Percentiles rank a stretch among this genome's conserved stretches.
Evolutionary conservation across 192 early-diverging fungal species (phyloP).

Genomic region (Coemansia sp.): DNA sequence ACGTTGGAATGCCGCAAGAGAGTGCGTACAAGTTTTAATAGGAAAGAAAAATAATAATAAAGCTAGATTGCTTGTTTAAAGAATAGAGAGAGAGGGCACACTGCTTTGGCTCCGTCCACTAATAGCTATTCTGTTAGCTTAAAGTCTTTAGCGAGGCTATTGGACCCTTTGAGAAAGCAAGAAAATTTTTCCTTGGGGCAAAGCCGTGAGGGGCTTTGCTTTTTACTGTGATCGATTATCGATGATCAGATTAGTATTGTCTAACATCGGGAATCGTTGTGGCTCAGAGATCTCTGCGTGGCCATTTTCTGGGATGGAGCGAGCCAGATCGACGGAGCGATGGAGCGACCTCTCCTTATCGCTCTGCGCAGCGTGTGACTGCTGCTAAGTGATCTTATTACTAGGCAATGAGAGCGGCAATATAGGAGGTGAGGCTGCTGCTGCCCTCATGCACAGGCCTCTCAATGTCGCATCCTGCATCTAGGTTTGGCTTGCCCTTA

Average conservation of each 20-base stretch:
- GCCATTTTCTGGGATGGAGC: neutral
- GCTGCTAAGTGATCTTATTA: neutral
- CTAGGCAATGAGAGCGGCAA: neutral
- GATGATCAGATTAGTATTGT: neutral
- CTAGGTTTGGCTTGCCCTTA: neutral
- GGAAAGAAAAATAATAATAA: conserved; percentile 7
- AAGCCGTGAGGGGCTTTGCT: neutral
- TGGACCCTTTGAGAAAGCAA: neutral
- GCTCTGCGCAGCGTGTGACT: neutral
- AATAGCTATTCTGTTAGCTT: neutral
- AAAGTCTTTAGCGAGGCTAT: neutral
- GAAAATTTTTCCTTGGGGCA: conserved; percentile 2
- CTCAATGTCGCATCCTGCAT: neutral
- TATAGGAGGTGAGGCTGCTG: neutral
- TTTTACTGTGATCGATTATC: conserved; percentile 4
- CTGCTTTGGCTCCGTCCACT: neutral
- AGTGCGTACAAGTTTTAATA: neutral
- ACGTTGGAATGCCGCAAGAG: conserved; percentile 2
- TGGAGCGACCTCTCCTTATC: neutral
- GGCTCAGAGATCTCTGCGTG: neutral
- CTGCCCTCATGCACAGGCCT: neutral
- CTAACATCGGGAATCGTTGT: neutral
- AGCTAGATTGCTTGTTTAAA: conserved; percentile 10
- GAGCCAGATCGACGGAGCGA: neutral
- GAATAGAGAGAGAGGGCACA: neutral